phyloP scores from a whole-genome alignment of 345 rosid genomes.

The Syzygium aromaticum region DNA sequence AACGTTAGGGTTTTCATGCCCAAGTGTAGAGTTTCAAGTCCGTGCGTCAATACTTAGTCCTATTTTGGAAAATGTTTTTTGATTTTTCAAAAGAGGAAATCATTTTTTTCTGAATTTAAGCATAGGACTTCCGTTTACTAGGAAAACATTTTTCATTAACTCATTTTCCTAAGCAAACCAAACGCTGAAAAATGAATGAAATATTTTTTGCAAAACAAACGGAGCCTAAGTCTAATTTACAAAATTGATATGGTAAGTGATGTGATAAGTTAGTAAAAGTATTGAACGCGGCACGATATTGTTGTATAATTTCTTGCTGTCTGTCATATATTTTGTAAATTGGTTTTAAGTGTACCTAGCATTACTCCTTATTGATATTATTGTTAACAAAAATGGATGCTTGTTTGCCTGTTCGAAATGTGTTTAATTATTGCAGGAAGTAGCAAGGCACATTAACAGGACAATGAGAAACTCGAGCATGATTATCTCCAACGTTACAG shows the following conservation, averaged over 20 bases:
- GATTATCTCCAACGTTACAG: slow-evolving; percentile 36
- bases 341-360: neutral
- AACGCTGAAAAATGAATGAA: too few relatives aligned
- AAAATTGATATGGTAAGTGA: neutral
- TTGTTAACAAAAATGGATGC: neutral
- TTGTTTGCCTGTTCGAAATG: neutral
- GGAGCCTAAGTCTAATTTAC: neutral
- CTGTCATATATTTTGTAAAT: neutral
- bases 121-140: too few relatives aligned
- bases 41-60: too few relatives aligned
- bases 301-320: neutral
- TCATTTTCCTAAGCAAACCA: too few relatives aligned
- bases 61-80: too few relatives aligned
- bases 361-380: neutral
- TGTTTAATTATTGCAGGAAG: neutral
- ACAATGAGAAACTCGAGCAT: slow-evolving; percentile 44
- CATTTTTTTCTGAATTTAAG: too few relatives aligned
- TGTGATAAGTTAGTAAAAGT: neutral
- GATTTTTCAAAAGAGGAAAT: too few relatives aligned
- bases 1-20: too few relatives aligned
- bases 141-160: too few relatives aligned
- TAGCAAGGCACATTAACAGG: slow-evolving; percentile 20
- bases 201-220: too few relatives aligned
- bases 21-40: too few relatives aligned
- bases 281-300: neutral